These are phyloP conservation scores for Pelagophyceae sp. DNA, from an alignment of 352 stramenopile species.

Conservation along the genomic window DNA sequence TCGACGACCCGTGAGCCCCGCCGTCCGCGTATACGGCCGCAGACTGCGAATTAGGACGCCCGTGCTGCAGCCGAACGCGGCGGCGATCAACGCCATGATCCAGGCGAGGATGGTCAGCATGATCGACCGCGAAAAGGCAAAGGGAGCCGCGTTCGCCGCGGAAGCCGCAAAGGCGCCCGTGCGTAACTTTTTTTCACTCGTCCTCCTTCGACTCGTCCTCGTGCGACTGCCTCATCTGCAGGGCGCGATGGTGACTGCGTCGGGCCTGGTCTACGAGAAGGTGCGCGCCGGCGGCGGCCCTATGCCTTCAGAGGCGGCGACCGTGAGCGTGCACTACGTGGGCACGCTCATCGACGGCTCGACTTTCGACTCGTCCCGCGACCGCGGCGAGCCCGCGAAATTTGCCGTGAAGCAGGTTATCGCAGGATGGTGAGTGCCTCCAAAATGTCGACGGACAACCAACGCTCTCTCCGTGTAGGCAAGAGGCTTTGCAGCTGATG, in stretches of 20 bases:
- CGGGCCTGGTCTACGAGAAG: conserved; percentile 36
- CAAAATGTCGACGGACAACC: no score
- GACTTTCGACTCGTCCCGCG: conserved; percentile 59
- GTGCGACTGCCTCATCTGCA: no score
- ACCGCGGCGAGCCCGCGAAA: conserved; percentile 49
- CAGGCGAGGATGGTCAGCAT: conserved; percentile 26
- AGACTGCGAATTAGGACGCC: no score
- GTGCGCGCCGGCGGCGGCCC: conserved; percentile 29
- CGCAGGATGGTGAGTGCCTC: no score
- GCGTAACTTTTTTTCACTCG: no score
- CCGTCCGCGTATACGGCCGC: no score
- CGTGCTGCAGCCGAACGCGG: conserved; percentile 35
- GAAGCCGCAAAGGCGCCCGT: background rate
- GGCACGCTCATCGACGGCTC: conserved; percentile 63
- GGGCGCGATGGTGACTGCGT: conserved; percentile 23
- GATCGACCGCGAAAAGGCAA: conserved; percentile 19
- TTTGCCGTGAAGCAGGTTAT: conserved; percentile 64
- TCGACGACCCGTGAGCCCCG: conserved; percentile 49
- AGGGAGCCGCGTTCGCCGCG: conserved; percentile 10
- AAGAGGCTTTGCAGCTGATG: conserved; percentile 59
- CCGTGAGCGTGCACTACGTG: conserved; percentile 64
- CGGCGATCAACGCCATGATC: conserved; percentile 43
- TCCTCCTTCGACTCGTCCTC: background rate
- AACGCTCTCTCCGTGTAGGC: no score
- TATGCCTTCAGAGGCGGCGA: conserved; percentile 44